Percentiles rank a stretch among this genome's conserved stretches.
phyloP scores from a whole-genome alignment of 805 yeast species.

The Hanseniaspora jakobsenii region DNA sequence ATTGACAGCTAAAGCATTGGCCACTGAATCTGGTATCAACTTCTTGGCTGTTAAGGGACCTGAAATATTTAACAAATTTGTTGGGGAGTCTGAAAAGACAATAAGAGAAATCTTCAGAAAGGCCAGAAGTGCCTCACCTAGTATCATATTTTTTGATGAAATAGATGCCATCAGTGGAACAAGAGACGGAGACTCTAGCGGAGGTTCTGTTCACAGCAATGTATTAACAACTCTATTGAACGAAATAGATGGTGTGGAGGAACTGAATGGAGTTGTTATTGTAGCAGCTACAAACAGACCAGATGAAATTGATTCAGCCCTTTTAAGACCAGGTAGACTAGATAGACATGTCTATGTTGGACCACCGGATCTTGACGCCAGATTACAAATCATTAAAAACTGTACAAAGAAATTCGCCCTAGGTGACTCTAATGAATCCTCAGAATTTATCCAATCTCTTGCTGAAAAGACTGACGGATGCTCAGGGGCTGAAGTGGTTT shows the following conservation, averaged over 20 bases:
- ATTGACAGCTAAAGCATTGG: conserved; percentile 84
- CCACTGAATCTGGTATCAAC: conserved; percentile 88
- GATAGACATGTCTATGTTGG: conserved; percentile 87
- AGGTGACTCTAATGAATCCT: conserved; percentile 35
- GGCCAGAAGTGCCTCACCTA: conserved; percentile 90
- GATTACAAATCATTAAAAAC: conserved; percentile 64
- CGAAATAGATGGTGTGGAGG: conserved; percentile 96
- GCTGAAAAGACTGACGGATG: conserved; percentile 73
- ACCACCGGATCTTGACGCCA: conserved; percentile 77
- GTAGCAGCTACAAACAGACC: conserved; percentile 97
- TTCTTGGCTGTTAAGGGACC: conserved; percentile 96
- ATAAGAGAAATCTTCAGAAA: conserved; percentile 87
- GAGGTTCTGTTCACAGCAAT: conserved; percentile 64
- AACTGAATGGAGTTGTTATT: conserved; percentile 80
- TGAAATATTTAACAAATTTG: conserved; percentile 85
- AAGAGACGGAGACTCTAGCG: conserved; percentile 45
- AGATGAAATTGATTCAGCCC: conserved; percentile 81
- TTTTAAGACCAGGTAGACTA: conserved; percentile 88
- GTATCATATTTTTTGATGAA: conserved; percentile 90
- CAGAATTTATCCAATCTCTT: conserved; percentile 26
- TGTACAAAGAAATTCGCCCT: conserved; percentile 55
- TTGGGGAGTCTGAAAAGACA: conserved; percentile 89
- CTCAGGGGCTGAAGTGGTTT: conserved; percentile 92
- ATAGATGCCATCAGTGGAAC: conserved; percentile 84
- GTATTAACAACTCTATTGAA: conserved; percentile 83